These are phyloP conservation scores for Alternaria longipes DNA, from an alignment of 2,329 filamentous ascomycete genomes.

Conservation along the genomic window DNA sequence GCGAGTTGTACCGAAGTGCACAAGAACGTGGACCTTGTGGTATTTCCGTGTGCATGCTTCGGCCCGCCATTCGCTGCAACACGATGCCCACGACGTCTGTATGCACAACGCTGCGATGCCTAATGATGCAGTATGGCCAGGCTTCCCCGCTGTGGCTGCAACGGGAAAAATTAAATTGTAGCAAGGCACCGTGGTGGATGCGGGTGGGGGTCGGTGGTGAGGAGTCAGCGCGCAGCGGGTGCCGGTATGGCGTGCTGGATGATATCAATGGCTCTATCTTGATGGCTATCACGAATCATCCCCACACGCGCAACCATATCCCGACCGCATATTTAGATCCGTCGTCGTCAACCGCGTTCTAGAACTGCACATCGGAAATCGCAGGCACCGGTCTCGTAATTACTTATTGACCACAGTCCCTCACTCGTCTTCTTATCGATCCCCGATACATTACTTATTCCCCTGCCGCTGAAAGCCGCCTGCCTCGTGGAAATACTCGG, in stretches of 20 bases:
- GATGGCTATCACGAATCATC: conserved; percentile 43
- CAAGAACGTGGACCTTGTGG: conserved; percentile 36
- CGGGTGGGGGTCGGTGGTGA: conserved; percentile 27
- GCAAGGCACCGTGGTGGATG: conserved; percentile 33
- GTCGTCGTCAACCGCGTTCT: conserved; percentile 40
- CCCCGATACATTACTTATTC: conserved; percentile 23
- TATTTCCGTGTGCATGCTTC: conserved; percentile 20
- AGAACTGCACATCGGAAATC: conserved; percentile 31
- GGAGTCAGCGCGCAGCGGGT: conserved; percentile 27
- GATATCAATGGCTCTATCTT: conserved; percentile 38
- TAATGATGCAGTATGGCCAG: conserved; percentile 17
- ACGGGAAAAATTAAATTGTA: conserved; percentile 28
- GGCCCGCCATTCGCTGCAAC: conserved; percentile 34
- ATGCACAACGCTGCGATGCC: conserved; percentile 26
- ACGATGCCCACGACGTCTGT: conserved; percentile 9
- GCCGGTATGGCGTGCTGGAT: conserved; percentile 48
- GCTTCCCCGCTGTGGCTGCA: conserved; percentile 22
- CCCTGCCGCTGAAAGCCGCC: conserved; percentile 43
- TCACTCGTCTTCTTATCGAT: conserved; percentile 22
- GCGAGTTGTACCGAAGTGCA: conserved; percentile 22
- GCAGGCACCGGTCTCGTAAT: conserved; percentile 23
- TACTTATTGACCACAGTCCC: conserved; percentile 37
- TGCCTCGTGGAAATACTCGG: conserved; percentile 44
- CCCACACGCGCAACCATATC: conserved; percentile 37
- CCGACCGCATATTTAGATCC: conserved; percentile 31